Base-by-base conservation (phyloP, 352 stramenopile species). In the Globisporangium nagaii region DNA sequence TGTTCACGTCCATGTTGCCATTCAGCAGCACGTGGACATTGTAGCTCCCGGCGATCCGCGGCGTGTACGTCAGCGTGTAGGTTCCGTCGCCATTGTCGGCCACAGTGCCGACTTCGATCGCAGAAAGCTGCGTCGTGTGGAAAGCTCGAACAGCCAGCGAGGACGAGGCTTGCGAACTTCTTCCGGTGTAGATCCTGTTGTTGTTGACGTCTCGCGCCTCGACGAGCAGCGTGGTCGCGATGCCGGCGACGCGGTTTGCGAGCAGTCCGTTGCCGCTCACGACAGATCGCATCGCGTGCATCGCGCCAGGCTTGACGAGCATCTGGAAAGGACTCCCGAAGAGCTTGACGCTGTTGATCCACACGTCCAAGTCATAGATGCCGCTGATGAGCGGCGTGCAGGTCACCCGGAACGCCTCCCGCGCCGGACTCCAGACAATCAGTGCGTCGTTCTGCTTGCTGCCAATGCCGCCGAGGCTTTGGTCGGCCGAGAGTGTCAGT, bases 131-230 rank as follows among this genome's bases (percentile, higher is more conserved):
- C 11, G 60, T 57, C 2, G 56, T 65, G 22, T 79, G 73, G 31
- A 69, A 70, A 17, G 71, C 79, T 30, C 75, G 75, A 0, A 87
- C 34, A 4, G 61, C 59, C 3, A 86, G 50, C 32, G 60, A 10
- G 0, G n/a, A 31, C 22, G 42, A 4, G 2, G 53, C 24, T 45
- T 7, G 60, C 64, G 13, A n/a, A n/a, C n/a, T n/a, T n/a, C n/a
- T n/a, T n/a, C 71, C 71, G 28, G 47, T 58, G 54, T 75, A 76
- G 30, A 90, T 82, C 10, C 73, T 60, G 45, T 92, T 90, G 20
- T 51, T 71, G 46, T 80, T 65, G n/a, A 75, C 19, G 53, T 90
- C 82, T 50, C 76, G 54, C 0, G 74, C 66, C 59, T 75, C 70
- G 17, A 90, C 56, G 0, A 37, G 7, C 4, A 90, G 58, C 30